Base-by-base conservation (phyloP, 2,329 filamentous ascomycete species). In the Alternaria consortialis region DNA sequence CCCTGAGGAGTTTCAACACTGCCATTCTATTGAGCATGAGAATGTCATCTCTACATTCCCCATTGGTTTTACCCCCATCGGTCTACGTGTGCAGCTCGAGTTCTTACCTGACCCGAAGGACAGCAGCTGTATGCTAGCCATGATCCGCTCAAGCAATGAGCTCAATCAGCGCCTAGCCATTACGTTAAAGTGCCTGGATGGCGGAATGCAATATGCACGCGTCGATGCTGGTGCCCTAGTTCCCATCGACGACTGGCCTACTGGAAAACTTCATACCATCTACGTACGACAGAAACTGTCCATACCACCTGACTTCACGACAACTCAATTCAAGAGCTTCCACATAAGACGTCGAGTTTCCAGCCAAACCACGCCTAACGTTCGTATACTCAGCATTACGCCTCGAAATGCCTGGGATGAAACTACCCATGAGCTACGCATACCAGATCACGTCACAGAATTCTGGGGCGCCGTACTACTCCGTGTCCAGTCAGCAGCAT, bases 221-320 rank as follows among this genome's bases (percentile, higher is more conserved):
- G 68, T 72, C 20, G 58, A 72, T 84, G 60, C 83, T 76, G 0
- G 87, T 83, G 0, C 87, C 86, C 64, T 73, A 85, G 1, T 77
- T 83, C n/a, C 86, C 83, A 0, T 77, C 87, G 1, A 73, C 80
- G 2, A 73, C 40, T 74, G 70, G 70, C 71, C 71, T 9, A 72
- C 62, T 4, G 70, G 70, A 1, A 59, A 68, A n/a, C 62, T 68
- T 3, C 65, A 64, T 12, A 70, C 66, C 4, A 66, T 74, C 2
- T 74, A 72, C 31, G 60, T 74, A 1, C 65, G 70, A 2, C 70
- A 74, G 31, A 72, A 63, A 31, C 66, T 65, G 8, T 64, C 48
- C 1, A 68, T 74, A 37, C 71, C 69, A n/a, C 57, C 58, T 9
- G 62, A 65, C 25, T 74, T 70, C 53, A 68, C 64, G 4, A 66